These are phyloP conservation scores for Astraeus odoratus DNA, from an alignment of 768 basidiomycete species.

Conservation along the genomic window DNA sequence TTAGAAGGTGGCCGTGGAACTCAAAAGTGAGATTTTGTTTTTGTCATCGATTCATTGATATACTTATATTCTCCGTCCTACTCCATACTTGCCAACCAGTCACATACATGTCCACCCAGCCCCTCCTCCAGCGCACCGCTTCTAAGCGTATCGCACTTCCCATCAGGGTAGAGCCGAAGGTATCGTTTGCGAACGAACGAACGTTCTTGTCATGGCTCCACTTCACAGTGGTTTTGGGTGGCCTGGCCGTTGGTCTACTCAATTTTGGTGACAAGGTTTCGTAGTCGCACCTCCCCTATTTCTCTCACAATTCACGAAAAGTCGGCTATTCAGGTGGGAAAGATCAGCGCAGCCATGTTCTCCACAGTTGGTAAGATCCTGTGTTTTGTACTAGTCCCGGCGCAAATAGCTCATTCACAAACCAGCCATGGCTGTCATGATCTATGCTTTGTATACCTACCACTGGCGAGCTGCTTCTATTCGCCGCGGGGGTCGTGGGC, in stretches of 20 bases:
- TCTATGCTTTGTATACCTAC: constrained; percentile 91
- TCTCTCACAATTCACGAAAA: background rate
- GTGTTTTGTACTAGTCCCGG: background rate
- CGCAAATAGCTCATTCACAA: constrained; percentile 9
- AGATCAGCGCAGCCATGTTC: constrained; percentile 95
- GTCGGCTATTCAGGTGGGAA: constrained; percentile 59
- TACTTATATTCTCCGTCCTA: too few relatives aligned
- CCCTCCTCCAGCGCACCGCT: constrained; percentile 91
- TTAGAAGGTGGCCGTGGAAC: too few relatives aligned
- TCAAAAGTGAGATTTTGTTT: too few relatives aligned
- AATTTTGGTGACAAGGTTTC: constrained; percentile 95
- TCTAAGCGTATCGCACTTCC: constrained; percentile 94
- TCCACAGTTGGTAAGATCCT: constrained; percentile 74
- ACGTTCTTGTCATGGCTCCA: constrained; percentile 99
- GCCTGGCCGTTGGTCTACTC: constrained; percentile 88
- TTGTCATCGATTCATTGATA: too few relatives aligned
- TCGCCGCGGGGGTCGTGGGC: constrained; percentile 82
- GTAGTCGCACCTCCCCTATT: background rate
- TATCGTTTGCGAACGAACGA: constrained; percentile 90
- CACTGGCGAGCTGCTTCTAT: constrained; percentile 96
- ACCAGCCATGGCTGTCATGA: constrained; percentile 92
- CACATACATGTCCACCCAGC: constrained; percentile 85
- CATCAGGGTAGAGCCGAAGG: constrained; percentile 89
- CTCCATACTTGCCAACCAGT: background rate
- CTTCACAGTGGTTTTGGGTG: constrained; percentile 96